Conservation (phyloP, 75 land plant species). For the Adiantum capillusveneris region DNA sequence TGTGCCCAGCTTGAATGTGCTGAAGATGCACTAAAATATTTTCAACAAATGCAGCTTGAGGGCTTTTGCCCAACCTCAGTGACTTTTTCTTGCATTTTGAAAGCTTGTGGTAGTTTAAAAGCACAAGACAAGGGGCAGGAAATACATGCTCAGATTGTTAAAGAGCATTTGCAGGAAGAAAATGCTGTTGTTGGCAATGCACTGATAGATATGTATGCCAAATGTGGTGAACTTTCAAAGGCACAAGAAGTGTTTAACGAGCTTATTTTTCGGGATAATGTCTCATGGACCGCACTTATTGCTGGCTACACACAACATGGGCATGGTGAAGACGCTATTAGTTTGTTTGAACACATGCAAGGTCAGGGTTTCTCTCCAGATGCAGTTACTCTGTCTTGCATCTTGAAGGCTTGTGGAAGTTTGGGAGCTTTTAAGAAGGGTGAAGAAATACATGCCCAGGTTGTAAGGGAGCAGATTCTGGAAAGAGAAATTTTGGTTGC, state of each 20-base stretch:
- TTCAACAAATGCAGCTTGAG: slow-evolving; percentile 12
- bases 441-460: slow-evolving; percentile 19
- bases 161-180: slow-evolving; percentile 25
- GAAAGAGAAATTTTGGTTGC: slow-evolving; percentile 20
- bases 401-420: slow-evolving; percentile 9
- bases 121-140: not conserved
- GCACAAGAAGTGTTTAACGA: slow-evolving; percentile 37
- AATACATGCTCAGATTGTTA: slow-evolving; percentile 18
- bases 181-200: slow-evolving; percentile 45
- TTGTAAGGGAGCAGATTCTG: slow-evolving; percentile 26
- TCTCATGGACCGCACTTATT: slow-evolving; percentile 51
- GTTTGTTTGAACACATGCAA: slow-evolving; percentile 8
- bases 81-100: not conserved
- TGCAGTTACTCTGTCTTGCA: not conserved
- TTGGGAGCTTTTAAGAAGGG: slow-evolving; percentile 17
- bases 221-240: slow-evolving; percentile 21
- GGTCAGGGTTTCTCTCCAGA: slow-evolving; percentile 4
- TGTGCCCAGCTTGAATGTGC: slow-evolving; percentile 10
- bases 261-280: slow-evolving; percentile 36
- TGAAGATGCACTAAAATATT: slow-evolving; percentile 21
- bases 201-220: slow-evolving; percentile 32
- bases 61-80: not conserved
- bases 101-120: not conserved
- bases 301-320: slow-evolving; percentile 33
- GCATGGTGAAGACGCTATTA: slow-evolving; percentile 24